Base-by-base conservation (phyloP, 2,329 filamentous ascomycete genomes). In the Neocucurbitaria cava region DNA sequence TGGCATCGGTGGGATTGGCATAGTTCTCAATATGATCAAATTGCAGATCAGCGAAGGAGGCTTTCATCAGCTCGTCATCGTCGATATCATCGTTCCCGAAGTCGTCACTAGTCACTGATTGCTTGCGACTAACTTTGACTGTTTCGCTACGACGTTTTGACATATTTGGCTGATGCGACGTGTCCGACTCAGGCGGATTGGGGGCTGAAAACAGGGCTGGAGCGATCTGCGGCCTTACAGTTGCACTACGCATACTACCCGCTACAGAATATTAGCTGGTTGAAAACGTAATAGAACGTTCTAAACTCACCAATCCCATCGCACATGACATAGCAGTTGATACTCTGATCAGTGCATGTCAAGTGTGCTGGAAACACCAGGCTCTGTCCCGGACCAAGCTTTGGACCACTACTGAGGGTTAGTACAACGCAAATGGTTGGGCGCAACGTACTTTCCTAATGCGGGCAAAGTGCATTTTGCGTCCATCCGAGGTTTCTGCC, bases 301-400 rank as follows among this genome's bases (percentile, higher is more conserved):
- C 0, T 1, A 7, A 5, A 54, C 76, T 57, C 72, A 85, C 84
- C 91, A 65, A 98, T 89, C 39, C 92, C 88, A 76, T 97, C 94
- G 61, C 93, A 98, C 73, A 91, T 90, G 44, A 93, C 81, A 68
- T 88, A 86, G 56, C 87, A 91, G 21, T 82, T 82, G 30, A 95
- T 83, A 3, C 81, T 77, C 52, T 89, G 84, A 17, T 84, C 82
- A 0, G 79, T 71, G 4, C 77, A 77, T 1, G 74, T 82, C 18
- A 92, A 70, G 0, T 83, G 77, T 1, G 87, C 83, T 18, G 76
- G 83, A 58, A 89, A 88, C 0, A 80, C 74, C 2, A 92, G 69
- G 9, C 87, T 83, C 21, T 88, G 84, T 0, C 82, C 83, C 5
- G 80, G 81, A n/a, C 83, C 80, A 8, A 96, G 72, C 56, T 86